Evolutionary conservation across 805 yeast species (phyloP), one percentile per base, ranked within the genome.

Genomic region (Alloascoidea hylecoeti): DNA sequence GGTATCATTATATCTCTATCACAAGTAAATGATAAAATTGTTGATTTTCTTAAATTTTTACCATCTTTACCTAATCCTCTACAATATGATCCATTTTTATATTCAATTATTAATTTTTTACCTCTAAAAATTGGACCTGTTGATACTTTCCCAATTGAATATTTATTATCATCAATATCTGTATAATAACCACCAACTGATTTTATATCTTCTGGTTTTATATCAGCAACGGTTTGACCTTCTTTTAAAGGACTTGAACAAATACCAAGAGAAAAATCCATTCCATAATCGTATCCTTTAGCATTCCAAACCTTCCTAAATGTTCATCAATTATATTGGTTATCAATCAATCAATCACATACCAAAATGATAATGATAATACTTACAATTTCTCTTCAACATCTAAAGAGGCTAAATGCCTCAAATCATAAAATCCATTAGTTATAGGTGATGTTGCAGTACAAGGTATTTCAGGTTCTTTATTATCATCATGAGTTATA

Each of bases 261-360:
- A 2, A 79, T 60, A n/a, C 82, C 79, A 33, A 80, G 46, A 1
- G 89, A 79, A 58, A 78, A 86, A 56, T 86, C 86, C 36, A 60
- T 63, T 17, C 75, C 75, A 47, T 70, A 72, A 44, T 78, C 92
- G 52, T 67, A 69, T 0, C 94, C 94, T 42, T 67, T 68, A 2
- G 88, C 75, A 32, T 64, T 56, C 84, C 88, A 83, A 16, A 78
- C 70, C 3, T 39, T 23, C 16, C 43, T 58, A 54, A 3, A 53
- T 44, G 15, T 14, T 4, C n/a, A 12, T 39, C 18, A 14, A 15
- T 12, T 9, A 12, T 14, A 12, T 33, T n/a, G 13, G n/a, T 9
- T 12, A 32, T 15, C 30, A 34, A 14, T 18, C 9, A 9, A 6
- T 34, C 36, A 34, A 5, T 12, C 6, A 14, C 36, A 14, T 14